phyloP scores from a whole-genome alignment of 2,329 filamentous ascomycete species.

The Ophiostoma tasmaniense region DNA sequence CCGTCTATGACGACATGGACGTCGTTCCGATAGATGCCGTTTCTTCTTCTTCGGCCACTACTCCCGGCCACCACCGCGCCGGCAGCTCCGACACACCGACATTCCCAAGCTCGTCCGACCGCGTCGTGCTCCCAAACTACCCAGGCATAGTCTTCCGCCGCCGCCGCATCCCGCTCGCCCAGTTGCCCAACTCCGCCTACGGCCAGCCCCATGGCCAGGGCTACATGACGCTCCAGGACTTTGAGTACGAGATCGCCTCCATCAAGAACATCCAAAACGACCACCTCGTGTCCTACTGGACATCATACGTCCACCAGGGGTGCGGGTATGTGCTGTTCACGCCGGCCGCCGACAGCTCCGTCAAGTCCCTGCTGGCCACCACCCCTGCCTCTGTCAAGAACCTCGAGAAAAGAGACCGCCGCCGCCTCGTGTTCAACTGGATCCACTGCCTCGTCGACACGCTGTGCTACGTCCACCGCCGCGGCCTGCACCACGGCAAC shows the following conservation, averaged over 20 bases:
- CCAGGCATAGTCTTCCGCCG: slow-evolving; percentile 50
- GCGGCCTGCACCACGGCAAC: slow-evolving; percentile 55
- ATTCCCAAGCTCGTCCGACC: slow-evolving; percentile 33
- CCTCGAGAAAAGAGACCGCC: slow-evolving; percentile 50
- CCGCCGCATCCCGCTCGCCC: slow-evolving; percentile 47
- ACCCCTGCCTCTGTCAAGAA: slow-evolving; percentile 55
- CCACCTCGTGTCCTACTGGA: slow-evolving; percentile 63
- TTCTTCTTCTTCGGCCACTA: slow-evolving; percentile 24
- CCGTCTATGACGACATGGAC: slow-evolving; percentile 58
- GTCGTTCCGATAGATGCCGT: slow-evolving; percentile 60
- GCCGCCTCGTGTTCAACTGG: slow-evolving; percentile 60
- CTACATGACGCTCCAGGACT: neutral
- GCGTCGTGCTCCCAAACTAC: slow-evolving; percentile 54
- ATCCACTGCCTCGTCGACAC: slow-evolving; percentile 65
- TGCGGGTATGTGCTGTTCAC: slow-evolving; percentile 58
- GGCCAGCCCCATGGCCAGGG: slow-evolving; percentile 18
- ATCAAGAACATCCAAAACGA: slow-evolving; percentile 54
- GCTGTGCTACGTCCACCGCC: slow-evolving; percentile 57
- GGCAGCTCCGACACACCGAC: slow-evolving; percentile 35
- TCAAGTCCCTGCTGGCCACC: slow-evolving; percentile 59
- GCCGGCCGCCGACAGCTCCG: slow-evolving; percentile 56
- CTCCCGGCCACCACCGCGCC: neutral
- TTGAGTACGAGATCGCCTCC: slow-evolving; percentile 29
- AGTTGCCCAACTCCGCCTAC: slow-evolving; percentile 14
- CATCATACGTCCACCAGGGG: slow-evolving; percentile 58